Evolutionary conservation across 2,329 filamentous ascomycete species (phyloP), one percentile per base, ranked within the genome.

Genomic region (Parastagonospora nodorum): DNA sequence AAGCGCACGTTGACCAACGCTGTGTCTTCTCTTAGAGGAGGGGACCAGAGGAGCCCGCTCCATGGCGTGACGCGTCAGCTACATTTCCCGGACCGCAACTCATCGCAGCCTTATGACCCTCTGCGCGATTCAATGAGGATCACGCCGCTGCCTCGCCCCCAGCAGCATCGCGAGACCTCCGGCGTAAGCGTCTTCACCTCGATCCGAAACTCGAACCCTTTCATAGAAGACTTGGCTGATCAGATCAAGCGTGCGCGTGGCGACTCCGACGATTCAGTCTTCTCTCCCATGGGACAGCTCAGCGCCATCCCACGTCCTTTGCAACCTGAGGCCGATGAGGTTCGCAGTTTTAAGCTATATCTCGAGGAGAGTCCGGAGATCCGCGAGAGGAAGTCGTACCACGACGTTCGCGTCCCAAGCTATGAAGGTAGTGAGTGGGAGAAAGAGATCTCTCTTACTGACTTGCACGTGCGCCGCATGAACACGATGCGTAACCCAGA

Each of bases 361-460:
- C 8, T 29, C 14, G 31, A 42, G 12, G 19, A 32, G 2, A 19
- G 32, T 11, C 43, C 39, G 15, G 15, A 27, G 6, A 8, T 54
- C 12, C 24, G 29, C 2, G 11, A 33, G 11, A 43, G 53, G 10
- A 51, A 36, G 8, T 50, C 46, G 9, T 30, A 24, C 24, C 29
- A 41, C 27, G 42, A 53, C n/a, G 9, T 37, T 27, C 55, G 61
- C 27, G 19, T 48, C 12, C 64, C 64, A 8, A 69, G 65, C 47
- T 67, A 68, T 19, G 60, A 64, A 41, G 64, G 61, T 8, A 68
- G 47, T 10, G 64, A 48, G 2, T 68, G 61, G 30, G 49, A 55
- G 8, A 43, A 51, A 2, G 58, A 65, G 32, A 62, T 64, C n/a
- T 60, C 53, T 7, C 39, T 60, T 29, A 53, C 51, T 4, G 45